Base-by-base conservation (phyloP, 805 yeast genomes). In the Alloascoidea hylecoeti region DNA sequence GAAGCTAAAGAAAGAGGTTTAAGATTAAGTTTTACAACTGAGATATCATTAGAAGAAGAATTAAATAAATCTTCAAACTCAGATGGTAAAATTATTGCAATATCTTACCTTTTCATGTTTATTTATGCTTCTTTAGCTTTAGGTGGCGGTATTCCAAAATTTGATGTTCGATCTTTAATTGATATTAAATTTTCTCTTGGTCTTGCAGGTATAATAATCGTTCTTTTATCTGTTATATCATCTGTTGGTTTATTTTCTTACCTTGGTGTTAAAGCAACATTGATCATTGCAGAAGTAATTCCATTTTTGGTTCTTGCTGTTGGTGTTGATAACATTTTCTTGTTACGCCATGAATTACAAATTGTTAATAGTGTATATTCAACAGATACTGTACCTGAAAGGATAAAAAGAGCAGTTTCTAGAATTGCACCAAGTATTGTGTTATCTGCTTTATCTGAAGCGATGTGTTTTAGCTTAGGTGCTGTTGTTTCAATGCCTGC, bases 211-310 rank as follows among this genome's bases (percentile, higher is more conserved):
- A 82, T 89, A 16, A 41, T 74, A 3, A 80, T 88, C 30, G 95
- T 92, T 12, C 57, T 84, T 16, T 55, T 84, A 5, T 86, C 96
- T 0, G 95, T 89, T 1, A 55, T 72, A 1, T 69, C 94, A 1
- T 75, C 96, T 0, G 83, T 86, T 0, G 97, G 97, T 0, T 47
- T 85, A 3, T 81, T 84, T 56, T 71, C 92, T 9, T 49, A 70
- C 4, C 41, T 81, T n/a, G 94, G 92, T 0, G 58, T 88, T 36
- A 84, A 82, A 49, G 82, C 94, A 0, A 89, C 97, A 0, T 62
- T 89, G 34, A 88, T 89, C 45, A 85, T 89, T 41, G 96, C 97
- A 2, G 97, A 92, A 54, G 98, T 89, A 4, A 89, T 89, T 23
- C 97, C 97, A 5, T 89, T 89, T 51, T 62, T 89, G 49, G 81